Evolutionary conservation across 805 yeast genomes (phyloP).

Genomic region (Saccharomyces eubayanus): DNA sequence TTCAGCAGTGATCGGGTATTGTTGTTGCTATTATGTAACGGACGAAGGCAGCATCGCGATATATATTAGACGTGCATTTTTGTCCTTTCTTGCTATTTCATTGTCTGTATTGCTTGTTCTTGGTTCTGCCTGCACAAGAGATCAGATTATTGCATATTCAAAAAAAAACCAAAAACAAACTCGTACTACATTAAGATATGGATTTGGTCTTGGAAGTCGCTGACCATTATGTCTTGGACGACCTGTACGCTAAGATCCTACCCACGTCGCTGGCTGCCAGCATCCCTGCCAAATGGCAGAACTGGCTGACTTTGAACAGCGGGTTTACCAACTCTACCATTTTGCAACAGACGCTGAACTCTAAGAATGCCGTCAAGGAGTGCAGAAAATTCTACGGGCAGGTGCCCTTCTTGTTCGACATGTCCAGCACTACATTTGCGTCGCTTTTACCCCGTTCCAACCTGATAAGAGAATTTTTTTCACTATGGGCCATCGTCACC

Average conservation of each 20-base stretch:
- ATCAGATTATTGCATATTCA: background rate
- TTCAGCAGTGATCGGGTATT: background rate
- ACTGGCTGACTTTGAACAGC: constrained; percentile 15
- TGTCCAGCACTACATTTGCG: constrained; percentile 48
- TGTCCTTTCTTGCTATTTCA: background rate
- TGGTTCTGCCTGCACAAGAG: background rate
- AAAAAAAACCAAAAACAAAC: background rate
- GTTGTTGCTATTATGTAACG: background rate
- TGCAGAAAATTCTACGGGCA: constrained; percentile 48
- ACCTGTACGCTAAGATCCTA: constrained; percentile 56
- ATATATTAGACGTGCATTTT: background rate
- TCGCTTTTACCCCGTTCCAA: constrained; percentile 69
- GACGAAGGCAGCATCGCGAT: background rate
- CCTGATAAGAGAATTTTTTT: constrained; percentile 57
- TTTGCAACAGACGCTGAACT: constrained; percentile 12
- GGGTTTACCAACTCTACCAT: constrained; percentile 22
- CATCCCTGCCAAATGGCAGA: constrained; percentile 24
- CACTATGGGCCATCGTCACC: constrained; percentile 61
- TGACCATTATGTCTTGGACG: constrained; percentile 71
- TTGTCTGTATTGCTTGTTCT: background rate
- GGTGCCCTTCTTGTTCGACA: constrained; percentile 50
- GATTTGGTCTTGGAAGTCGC: constrained; percentile 80
- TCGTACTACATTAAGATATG: constrained; percentile 38
- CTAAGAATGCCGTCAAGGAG: constrained; percentile 12
- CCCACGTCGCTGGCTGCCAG: constrained; percentile 46